These are phyloP conservation scores for Penicillium sclerotiorum DNA, from an alignment of 2,329 filamentous ascomycete genomes.

Conservation along the genomic window DNA sequence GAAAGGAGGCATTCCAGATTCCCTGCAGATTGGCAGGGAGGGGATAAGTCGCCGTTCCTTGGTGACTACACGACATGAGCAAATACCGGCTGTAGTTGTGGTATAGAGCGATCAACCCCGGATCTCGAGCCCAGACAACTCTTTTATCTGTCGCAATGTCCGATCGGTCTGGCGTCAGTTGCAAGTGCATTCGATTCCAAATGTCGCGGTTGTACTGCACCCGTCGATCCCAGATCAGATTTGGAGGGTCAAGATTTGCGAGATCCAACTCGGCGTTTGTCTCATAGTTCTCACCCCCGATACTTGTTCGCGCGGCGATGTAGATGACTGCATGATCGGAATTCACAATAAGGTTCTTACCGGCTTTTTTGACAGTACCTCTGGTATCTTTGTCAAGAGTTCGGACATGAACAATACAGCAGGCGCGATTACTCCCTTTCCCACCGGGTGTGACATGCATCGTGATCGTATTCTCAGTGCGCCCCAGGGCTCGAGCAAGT, in stretches of 20 bases:
- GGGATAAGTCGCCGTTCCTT: conserved; percentile 50
- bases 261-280: background rate
- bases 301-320: conserved; percentile 38
- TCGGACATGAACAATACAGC: conserved; percentile 33
- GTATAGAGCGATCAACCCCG: conserved; percentile 56
- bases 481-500: background rate
- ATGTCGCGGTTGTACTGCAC: conserved; percentile 37
- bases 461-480: conserved; percentile 30
- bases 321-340: conserved; percentile 40
- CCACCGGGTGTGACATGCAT: conserved; percentile 46
- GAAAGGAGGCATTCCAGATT: conserved; percentile 55
- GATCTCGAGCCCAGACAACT: conserved; percentile 43
- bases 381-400: conserved; percentile 23
- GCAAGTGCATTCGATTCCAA: conserved; percentile 34
- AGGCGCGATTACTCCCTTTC: conserved; percentile 35
- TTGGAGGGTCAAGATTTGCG: conserved; percentile 2
- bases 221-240: conserved; percentile 33
- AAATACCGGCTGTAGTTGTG: conserved; percentile 59
- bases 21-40: conserved; percentile 57
- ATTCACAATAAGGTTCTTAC: conserved; percentile 41
- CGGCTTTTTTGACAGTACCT: conserved; percentile 34
- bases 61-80: conserved; percentile 57
- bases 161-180: conserved; percentile 25
- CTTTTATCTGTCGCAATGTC: conserved; percentile 36
- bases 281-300: conserved; percentile 16